Evolutionary conservation across 768 basidiomycete genomes (phyloP).

Genomic region (Tricholoma sp.): DNA sequence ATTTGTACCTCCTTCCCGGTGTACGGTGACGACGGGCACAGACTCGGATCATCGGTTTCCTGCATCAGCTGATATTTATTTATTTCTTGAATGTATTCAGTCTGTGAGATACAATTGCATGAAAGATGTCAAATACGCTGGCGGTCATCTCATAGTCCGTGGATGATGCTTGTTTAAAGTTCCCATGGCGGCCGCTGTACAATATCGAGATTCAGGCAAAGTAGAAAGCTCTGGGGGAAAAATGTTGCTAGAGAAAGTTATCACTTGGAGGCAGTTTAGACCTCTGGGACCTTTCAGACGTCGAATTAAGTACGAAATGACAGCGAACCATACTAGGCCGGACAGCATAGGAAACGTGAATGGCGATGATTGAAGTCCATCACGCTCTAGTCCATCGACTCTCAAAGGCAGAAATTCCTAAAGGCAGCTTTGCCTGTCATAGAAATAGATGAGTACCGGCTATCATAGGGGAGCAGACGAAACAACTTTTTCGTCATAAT

Average conservation of each 20-base stretch:
- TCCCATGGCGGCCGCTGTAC: too few relatives aligned
- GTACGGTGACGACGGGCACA: too few relatives aligned
- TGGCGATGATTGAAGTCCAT: background rate
- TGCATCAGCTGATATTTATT: too few relatives aligned
- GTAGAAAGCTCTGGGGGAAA: too few relatives aligned
- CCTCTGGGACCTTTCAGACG: background rate
- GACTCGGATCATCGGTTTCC: too few relatives aligned
- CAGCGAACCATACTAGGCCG: background rate
- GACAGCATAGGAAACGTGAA: background rate
- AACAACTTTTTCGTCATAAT: conserved; percentile 86
- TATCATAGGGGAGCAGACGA: background rate
- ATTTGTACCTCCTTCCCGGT: too few relatives aligned
- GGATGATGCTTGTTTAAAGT: too few relatives aligned
- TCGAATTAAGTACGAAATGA: background rate
- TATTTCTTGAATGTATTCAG: too few relatives aligned
- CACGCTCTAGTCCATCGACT: conserved; percentile 66
- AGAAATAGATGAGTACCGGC: conserved; percentile 6
- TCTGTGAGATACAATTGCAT: too few relatives aligned
- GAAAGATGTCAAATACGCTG: too few relatives aligned
- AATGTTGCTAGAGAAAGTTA: background rate
- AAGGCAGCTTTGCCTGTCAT: conserved; percentile 51
- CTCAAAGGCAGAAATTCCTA: conserved; percentile 63
- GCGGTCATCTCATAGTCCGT: too few relatives aligned
- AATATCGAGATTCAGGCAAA: too few relatives aligned
- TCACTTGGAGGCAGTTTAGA: background rate